Evolutionary conservation across 225 moss, liverwort and hornwort species (phyloP), one percentile per base, ranked within the genome.

Genomic region (Physcomitrium patens): DNA sequence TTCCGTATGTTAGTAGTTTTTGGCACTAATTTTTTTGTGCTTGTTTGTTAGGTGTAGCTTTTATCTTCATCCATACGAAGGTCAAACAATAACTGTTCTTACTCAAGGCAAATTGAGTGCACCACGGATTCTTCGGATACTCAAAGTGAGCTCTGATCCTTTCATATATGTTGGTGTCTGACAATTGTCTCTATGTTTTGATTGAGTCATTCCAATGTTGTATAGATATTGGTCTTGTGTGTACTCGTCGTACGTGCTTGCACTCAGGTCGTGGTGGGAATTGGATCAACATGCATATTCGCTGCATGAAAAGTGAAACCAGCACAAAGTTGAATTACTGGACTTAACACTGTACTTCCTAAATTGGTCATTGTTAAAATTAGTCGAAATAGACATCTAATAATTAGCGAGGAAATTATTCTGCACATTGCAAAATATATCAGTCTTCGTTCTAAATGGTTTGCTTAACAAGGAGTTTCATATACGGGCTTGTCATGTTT

Each of bases 91-190:
- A 12, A 91, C 92, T 81, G 84, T 85, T 66, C 91, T 93, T 9
- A 93, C 91, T 8, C 93, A 95, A 76, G 95, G 93, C 67, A 95
- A 95, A 76, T 86, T 95, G 27, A 93, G 92, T 73, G 95, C 95
- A 8, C 95, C 93, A 57, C 89, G 91, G 69, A 95, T 93, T 80
- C 88, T 95, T 78, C 95, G 95, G 79, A 95, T 95, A 89, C 95
- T 91, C 77, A 95, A 95, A 86, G 95, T 95, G 86, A 61, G 76
- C 52, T 68, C 49, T 5, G 10, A 18, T 60, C 46, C 60, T 47
- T 17, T 46, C 26, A 26, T 19, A 19, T 55, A 59, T 60, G 57
- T 10, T 24, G 43, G n/a, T 69, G 50, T 75, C 41, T 61, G 44
- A n/a, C 20, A 52, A 20, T 43, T 11, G 1, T 18, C 47, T 74